Base-by-base conservation (phyloP, 805 yeast genomes). In the Ogataea minuta region DNA sequence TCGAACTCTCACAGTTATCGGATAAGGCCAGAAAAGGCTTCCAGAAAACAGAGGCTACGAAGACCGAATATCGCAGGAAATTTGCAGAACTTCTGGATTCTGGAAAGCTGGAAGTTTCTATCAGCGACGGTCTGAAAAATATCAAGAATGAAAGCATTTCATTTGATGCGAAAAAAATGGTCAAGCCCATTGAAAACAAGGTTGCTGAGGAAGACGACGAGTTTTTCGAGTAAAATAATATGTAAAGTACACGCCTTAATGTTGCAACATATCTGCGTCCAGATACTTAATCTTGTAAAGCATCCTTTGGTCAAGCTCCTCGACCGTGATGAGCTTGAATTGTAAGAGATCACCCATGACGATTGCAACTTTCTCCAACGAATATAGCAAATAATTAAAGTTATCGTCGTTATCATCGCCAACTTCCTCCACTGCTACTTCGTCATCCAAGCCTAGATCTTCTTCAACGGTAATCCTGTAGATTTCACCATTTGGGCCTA, bases 381-480 rank as follows among this genome's bases (percentile, higher is more conserved):
- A 68, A 59, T 90, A 93, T 44, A 72, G 70, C 46, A 85, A 58
- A 60, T 88, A 87, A 57, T 89, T 89, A 54, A 93, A 91, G 28
- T 77, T 75, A 49, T 84, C 95, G 43, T 60, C 70, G 21, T 53
- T 53, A 15, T 56, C 67, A 9, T 54, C 60, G 4, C 44, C 57
- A 5, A 45, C 52, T 14, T 49, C 56, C 23, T 55, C 60, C 11
- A 52, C 59, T 1, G 48, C 36, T 2, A 54, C 66, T 6, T 48
- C 56, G 31, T 54, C 57, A 26, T 58, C 63, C 39, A 50, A 31
- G 12, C 45, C 50, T 6, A 43, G 36, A 27, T 52, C 66, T 6
- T 52, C 54, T 26, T 59, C 64, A 34, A 46, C 52, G 29, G 55
- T 56, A 39, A 57, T 60, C 39, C 52, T 53, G 52, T 77, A 77